Conservation (phyloP, 148 eudicot species). For the Tetragonia tetragonoides region DNA sequence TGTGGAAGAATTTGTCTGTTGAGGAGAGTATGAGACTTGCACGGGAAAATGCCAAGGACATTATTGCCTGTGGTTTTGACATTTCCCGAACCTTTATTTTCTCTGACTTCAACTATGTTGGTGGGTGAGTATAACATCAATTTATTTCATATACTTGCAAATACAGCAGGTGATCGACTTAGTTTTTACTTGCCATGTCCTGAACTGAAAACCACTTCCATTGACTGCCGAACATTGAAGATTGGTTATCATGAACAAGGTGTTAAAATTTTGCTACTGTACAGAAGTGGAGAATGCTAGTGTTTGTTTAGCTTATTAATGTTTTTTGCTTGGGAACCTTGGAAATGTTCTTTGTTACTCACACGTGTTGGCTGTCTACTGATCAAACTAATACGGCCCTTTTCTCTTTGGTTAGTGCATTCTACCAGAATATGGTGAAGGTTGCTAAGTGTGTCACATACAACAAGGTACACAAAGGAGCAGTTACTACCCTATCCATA, state of each 20-base stretch:
- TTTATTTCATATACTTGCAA: background rate
- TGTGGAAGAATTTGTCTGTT: constrained; percentile 90
- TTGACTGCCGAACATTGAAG: background rate
- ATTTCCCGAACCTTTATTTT: constrained; percentile 83
- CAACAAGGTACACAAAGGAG: constrained; percentile 57
- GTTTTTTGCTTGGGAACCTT: background rate
- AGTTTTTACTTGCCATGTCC: background rate
- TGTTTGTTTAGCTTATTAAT: background rate
- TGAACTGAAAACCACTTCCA: background rate
- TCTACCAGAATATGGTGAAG: constrained; percentile 85
- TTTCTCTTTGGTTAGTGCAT: constrained; percentile 45
- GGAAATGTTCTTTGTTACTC: background rate
- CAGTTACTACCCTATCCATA: background rate
- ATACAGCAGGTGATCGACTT: background rate
- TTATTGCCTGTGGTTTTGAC: constrained; percentile 97
- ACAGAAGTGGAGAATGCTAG: background rate
- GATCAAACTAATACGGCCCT: background rate
- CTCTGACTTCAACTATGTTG: constrained; percentile 88
- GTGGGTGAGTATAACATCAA: constrained; percentile 57
- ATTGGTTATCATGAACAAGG: background rate
- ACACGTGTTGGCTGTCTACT: too few species aligned
- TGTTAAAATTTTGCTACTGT: background rate
- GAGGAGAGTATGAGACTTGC: constrained; percentile 97
- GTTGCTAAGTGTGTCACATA: constrained; percentile 81
- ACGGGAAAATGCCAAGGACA: constrained; percentile 98